Conservation (phyloP, 306 rosid genomes). For the Gillenia trifoliata region DNA sequence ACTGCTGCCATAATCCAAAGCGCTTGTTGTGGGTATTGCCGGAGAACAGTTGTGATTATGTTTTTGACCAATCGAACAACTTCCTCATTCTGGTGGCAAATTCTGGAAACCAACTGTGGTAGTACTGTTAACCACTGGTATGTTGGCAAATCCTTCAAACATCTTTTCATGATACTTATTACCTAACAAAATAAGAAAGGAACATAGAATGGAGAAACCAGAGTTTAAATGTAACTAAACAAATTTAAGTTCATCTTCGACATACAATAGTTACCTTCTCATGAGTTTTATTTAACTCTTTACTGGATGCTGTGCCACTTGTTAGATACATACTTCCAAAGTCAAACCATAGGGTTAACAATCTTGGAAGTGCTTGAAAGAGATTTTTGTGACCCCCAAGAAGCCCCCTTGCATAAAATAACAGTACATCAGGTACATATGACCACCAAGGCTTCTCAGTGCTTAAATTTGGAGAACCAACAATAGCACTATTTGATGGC, state of each 20-base stretch:
- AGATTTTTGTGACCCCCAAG: constrained; percentile 94
- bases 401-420: constrained; percentile 93
- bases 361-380: constrained; percentile 96
- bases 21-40: constrained; percentile 83
- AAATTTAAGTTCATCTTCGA: constrained; percentile 17
- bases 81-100: constrained; percentile 87
- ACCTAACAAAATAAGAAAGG: constrained; percentile 49
- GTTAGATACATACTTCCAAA: constrained; percentile 83
- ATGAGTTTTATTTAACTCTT: constrained; percentile 57
- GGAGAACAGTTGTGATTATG: constrained; percentile 79
- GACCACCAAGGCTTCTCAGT: constrained; percentile 87
- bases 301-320: constrained; percentile 48
- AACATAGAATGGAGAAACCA: constrained; percentile 15
- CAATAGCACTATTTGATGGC: constrained; percentile 42
- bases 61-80: constrained; percentile 77
- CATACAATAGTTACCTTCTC: constrained; percentile 38
- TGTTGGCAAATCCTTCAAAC: constrained; percentile 85
- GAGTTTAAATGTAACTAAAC: constrained; percentile 17
- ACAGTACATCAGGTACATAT: constrained; percentile 73
- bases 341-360: constrained; percentile 95
- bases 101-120: constrained; percentile 97
- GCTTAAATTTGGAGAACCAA: constrained; percentile 56
- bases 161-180: constrained; percentile 62
- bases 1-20: constrained; percentile 99
- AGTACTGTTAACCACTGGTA: constrained; percentile 94